These are phyloP conservation scores for Fusarium duplospermum DNA, from an alignment of 2,329 filamentous ascomycete species.

Conservation along the genomic window DNA sequence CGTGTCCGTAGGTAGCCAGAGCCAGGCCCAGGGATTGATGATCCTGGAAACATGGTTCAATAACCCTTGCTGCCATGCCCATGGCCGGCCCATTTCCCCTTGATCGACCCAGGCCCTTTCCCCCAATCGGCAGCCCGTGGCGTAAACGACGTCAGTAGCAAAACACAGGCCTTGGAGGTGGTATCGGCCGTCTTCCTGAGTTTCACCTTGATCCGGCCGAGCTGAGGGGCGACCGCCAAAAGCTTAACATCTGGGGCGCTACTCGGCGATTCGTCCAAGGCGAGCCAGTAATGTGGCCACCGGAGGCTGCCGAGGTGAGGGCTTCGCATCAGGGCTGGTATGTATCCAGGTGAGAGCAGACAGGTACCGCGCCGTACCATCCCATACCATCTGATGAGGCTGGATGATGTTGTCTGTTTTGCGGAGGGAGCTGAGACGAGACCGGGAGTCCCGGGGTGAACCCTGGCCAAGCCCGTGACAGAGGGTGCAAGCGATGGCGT, in stretches of 20 bases:
- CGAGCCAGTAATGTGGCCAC: conserved; percentile 21
- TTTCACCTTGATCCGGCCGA: conserved; percentile 32
- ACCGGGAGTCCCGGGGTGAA: conserved; percentile 36
- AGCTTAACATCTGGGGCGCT: conserved; percentile 33
- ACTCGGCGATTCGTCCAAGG: conserved; percentile 28
- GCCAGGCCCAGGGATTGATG: conserved; percentile 17
- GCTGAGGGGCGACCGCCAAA: conserved; percentile 24
- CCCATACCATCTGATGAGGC: conserved; percentile 22
- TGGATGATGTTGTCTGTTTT: conserved; percentile 27
- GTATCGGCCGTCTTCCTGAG: conserved; percentile 20
- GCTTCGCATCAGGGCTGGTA: conserved; percentile 4
- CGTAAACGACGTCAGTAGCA: conserved; percentile 40
- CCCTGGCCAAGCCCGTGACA: conserved; percentile 30
- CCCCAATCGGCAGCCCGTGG: conserved; percentile 37
- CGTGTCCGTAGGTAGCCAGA: conserved; percentile 16
- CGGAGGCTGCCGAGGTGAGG: conserved; percentile 33
- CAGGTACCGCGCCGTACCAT: conserved; percentile 11
- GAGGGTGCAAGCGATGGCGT: conserved; percentile 35
- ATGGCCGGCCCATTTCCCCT: conserved; percentile 35
- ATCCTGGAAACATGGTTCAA: conserved; percentile 23
- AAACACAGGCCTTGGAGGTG: conserved; percentile 9
- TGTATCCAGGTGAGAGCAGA: not conserved
- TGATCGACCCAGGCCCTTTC: conserved; percentile 37
- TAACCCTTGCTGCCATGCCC: conserved; percentile 24
- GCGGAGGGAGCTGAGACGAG: conserved; percentile 30